Percentiles rank a stretch among this genome's conserved stretches.
Evolutionary conservation across 106 monocot genomes (phyloP).

Genomic region (Dactylorhiza incarnata): DNA sequence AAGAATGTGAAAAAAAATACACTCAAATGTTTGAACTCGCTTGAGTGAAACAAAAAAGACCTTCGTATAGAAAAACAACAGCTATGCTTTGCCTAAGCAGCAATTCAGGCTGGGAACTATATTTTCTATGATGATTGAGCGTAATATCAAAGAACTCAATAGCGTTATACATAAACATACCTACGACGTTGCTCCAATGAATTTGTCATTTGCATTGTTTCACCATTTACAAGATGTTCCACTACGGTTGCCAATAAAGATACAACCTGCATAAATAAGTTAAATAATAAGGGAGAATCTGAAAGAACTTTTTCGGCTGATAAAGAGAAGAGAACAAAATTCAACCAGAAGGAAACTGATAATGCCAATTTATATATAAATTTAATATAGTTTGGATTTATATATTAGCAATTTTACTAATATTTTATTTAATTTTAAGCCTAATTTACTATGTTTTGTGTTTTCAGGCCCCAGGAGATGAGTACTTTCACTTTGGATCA

Average conservation of each 20-base stretch:
- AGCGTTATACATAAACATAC: slow-evolving; percentile 13
- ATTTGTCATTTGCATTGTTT: slow-evolving; percentile 89
- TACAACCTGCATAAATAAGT: slow-evolving; percentile 49
- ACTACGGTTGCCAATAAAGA: slow-evolving; percentile 66
- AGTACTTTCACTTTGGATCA: too few relatives aligned
- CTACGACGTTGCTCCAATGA: slow-evolving; percentile 58
- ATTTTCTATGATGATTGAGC: neutral
- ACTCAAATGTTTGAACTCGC: too few relatives aligned
- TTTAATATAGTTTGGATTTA: too few relatives aligned
- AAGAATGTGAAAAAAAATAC: too few relatives aligned
- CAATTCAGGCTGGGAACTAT: neutral
- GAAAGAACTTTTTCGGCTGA: neutral
- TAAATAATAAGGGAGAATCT: neutral
- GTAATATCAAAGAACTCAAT: neutral
- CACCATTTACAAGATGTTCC: slow-evolving; percentile 80
- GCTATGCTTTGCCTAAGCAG: too few relatives aligned
- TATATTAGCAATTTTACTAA: too few relatives aligned
- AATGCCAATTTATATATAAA: too few relatives aligned
- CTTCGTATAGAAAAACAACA: too few relatives aligned
- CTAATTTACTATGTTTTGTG: too few relatives aligned
- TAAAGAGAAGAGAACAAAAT: neutral
- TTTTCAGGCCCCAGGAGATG: too few relatives aligned
- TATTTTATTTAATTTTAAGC: too few relatives aligned
- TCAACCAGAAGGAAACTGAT: neutral
- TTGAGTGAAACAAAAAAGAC: too few relatives aligned